A percentile compares a stretch with the other conserved stretches of the same genome.
phyloP scores from a whole-genome alignment of 106 monocot genomes.

The Amphibolis antarctica region DNA sequence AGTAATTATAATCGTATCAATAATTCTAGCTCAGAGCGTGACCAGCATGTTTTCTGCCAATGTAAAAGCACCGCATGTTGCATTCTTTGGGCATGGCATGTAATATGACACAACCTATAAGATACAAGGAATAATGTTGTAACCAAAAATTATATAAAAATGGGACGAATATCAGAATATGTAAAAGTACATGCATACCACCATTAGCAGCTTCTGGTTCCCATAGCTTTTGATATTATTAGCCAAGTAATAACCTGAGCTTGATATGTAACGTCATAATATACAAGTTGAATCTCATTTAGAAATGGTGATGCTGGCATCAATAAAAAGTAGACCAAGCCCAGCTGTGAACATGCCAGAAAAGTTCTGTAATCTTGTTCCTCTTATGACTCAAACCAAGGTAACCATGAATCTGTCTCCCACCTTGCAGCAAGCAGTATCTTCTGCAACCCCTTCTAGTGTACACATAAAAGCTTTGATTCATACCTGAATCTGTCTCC shows the following conservation, averaged over 20 bases:
- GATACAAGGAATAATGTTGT: neutral
- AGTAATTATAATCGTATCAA: neutral
- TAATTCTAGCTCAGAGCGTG: neutral
- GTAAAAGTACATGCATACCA: neutral
- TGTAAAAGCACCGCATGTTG: neutral
- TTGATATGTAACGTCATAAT: neutral
- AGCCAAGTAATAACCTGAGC: neutral
- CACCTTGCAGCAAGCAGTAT: neutral
- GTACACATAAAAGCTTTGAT: neutral
- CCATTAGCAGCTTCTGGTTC: neutral
- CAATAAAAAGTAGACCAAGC: neutral
- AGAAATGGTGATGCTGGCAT: neutral
- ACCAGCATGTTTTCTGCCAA: neutral
- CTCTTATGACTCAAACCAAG: neutral
- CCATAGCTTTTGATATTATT: neutral
- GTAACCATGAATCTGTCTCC: neutral
- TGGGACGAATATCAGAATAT: neutral
- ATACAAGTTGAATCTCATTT: neutral
- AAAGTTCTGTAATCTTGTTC: neutral
- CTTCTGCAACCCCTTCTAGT: neutral
- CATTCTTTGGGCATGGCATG: neutral
- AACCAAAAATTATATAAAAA: neutral
- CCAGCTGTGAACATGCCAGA: neutral
- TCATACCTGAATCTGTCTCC: neutral
- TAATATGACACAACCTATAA: slow-evolving; percentile 1